Conservation (phyloP, 2,329 filamentous ascomycete species). For the Diaporthe caulivora region DNA sequence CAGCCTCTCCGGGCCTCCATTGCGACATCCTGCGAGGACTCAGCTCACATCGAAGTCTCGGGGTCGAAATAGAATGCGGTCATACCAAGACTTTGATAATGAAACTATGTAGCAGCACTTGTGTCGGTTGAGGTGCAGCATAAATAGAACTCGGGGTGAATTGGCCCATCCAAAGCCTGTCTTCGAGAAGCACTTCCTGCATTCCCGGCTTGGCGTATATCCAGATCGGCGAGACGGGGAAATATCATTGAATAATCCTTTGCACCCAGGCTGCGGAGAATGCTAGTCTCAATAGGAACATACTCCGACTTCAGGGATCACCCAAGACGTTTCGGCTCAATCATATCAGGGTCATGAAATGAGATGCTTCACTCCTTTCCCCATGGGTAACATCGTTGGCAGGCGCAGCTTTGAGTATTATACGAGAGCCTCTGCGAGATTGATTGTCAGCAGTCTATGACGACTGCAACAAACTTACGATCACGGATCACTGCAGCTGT, state of each 20-base stretch:
- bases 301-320: neutral
- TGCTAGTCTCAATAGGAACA: neutral
- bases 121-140: neutral
- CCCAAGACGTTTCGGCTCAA: neutral
- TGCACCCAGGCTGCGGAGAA: conserved; percentile 13
- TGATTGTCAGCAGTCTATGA: conserved; percentile 26
- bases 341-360: neutral
- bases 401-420: conserved; percentile 6
- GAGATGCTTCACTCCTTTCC: neutral
- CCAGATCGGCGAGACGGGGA: neutral
- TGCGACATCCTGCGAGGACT: neutral
- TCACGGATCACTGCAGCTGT: neutral
- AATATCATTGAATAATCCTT: neutral
- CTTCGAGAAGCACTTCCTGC: conserved; percentile 16
- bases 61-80: neutral
- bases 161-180: conserved; percentile 1
- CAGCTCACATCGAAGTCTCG: too few species aligned
- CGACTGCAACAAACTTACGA: conserved; percentile 12
- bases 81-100: conserved; percentile 20
- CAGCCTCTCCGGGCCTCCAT: neutral
- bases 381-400: conserved; percentile 11
- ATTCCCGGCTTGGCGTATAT: conserved; percentile 6
- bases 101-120: neutral
- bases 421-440: conserved; percentile 15
- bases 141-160: conserved; percentile 5